Conservation (phyloP, 257 asterid genomes). For the Mentha longifolia region DNA sequence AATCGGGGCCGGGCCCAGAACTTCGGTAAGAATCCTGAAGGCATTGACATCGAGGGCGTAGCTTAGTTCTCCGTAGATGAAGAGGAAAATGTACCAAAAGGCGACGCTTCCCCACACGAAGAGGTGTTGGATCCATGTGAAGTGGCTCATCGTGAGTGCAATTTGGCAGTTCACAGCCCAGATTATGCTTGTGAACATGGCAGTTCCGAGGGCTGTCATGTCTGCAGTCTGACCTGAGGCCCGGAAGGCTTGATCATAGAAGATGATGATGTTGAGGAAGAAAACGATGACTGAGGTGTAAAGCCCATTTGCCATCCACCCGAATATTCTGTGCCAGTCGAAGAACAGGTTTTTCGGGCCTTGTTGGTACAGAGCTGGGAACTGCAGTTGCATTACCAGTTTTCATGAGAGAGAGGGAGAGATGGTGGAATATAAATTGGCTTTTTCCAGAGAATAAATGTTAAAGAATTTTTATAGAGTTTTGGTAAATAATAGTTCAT, state of each 20-base stretch:
- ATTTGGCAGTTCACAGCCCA: conserved; percentile 94
- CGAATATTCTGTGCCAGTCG: conserved; percentile 85
- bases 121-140: conserved; percentile 87
- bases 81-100: conserved; percentile 74
- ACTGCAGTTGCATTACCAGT: conserved; percentile 52
- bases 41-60: conserved; percentile 61
- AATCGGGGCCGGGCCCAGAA: conserved; percentile 81
- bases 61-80: conserved; percentile 55
- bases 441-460: too few relatives aligned
- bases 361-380: conserved; percentile 94
- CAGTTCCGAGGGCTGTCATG: conserved; percentile 79
- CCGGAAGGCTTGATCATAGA: conserved; percentile 80
- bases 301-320: conserved; percentile 95
- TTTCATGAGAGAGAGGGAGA: conserved; percentile 1
- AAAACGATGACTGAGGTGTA: conserved; percentile 78
- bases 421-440: too few relatives aligned
- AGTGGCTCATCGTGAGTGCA: conserved; percentile 78
- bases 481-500: too few relatives aligned
- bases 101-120: conserved; percentile 80
- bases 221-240: conserved; percentile 86
- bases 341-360: conserved; percentile 93
- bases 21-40: conserved; percentile 59
- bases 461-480: too few relatives aligned
- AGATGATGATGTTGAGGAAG: conserved; percentile 79
- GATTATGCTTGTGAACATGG: conserved; percentile 83